Evolutionary conservation across 148 eudicot species (phyloP), one percentile per base, ranked within the genome.

Genomic region (Linanthus parryae): DNA sequence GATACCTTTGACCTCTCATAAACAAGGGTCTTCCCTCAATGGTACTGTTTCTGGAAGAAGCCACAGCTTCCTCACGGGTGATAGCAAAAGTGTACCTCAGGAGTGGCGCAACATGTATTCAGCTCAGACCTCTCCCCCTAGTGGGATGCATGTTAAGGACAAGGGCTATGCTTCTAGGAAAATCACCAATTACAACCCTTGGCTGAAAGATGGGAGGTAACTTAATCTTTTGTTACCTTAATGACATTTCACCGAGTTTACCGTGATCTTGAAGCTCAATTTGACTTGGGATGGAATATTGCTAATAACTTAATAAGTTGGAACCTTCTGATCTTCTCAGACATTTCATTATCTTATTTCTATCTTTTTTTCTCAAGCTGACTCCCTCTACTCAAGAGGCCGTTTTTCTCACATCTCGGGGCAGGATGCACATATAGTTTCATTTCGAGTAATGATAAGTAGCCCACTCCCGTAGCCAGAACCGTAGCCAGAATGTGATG

Each of bases 201-300:
- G 75, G 54, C 38, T 92, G 55, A 84, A 57, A 71, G 66, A 67
- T 65, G 96, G 96, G 52, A 88, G 99, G 99, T 92, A 79, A 51
- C 21, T 48, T 28, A 31, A 40, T 50, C 19, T 46, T 16, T 41
- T 29, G 30, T 48, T 5, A 56, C 34, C 42, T 56, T 43, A 44
- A 37, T 11, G 44, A 48, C 12, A 15, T 53, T 56, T 30, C 13
- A 23, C 54, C 8, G 44, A 25, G 44, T 17, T 17, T 17, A 6
- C 12, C 23, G 12, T 33, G 35, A 26, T 24, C 41, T 35, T n/a
- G 19, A 35, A 25, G 34, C 44, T 15, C 11, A 20, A 31, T 57
- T 48, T 57, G 22, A 23, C 22, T 8, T 57, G 17, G 24, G 15
- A 10, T 16, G 50, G 13, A 22, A 7, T 6, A n/a, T n/a, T n/a